These are phyloP conservation scores for Blastocystis sp. DNA, from an alignment of 352 stramenopile species.

Conservation along the genomic window DNA sequence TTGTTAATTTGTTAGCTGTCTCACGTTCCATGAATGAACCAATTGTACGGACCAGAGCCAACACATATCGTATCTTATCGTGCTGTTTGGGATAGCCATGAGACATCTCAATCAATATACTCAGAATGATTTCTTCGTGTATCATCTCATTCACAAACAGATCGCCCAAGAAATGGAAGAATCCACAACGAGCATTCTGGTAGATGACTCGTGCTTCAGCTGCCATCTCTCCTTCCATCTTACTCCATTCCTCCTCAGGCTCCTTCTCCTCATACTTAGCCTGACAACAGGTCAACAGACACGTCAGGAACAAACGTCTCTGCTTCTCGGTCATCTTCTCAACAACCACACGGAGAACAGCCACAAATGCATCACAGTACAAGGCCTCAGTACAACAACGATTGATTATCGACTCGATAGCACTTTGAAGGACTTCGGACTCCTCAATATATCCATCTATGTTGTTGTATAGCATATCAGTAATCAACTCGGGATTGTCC, in stretches of 20 bases:
- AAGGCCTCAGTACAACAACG: not conserved
- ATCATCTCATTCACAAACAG: constrained; percentile 38
- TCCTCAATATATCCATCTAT: constrained; percentile 26
- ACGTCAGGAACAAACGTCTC: not conserved
- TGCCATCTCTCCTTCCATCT: not conserved
- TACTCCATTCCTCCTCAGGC: not conserved
- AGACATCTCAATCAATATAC: not conserved
- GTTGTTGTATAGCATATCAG: constrained; percentile 45
- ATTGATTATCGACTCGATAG: constrained; percentile 36
- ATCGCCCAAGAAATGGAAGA: constrained; percentile 42
- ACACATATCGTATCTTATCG: not conserved
- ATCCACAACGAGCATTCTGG: not conserved
- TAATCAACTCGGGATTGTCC: constrained; percentile 34
- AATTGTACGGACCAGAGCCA: constrained; percentile 14
- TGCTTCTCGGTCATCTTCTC: constrained; percentile 36
- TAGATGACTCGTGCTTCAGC: not conserved
- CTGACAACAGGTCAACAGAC: constrained; percentile 8
- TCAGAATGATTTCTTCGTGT: constrained; percentile 24
- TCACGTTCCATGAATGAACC: constrained; percentile 44
- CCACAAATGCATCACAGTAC: constrained; percentile 44
- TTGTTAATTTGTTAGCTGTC: constrained; percentile 16
- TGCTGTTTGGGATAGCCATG: not conserved
- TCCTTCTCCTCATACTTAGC: constrained; percentile 16
- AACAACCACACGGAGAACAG: not conserved
- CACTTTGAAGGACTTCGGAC: not conserved